These are phyloP conservation scores for Aspergillus sp. DNA, from an alignment of 2,329 filamentous ascomycete genomes.

Conservation along the genomic window DNA sequence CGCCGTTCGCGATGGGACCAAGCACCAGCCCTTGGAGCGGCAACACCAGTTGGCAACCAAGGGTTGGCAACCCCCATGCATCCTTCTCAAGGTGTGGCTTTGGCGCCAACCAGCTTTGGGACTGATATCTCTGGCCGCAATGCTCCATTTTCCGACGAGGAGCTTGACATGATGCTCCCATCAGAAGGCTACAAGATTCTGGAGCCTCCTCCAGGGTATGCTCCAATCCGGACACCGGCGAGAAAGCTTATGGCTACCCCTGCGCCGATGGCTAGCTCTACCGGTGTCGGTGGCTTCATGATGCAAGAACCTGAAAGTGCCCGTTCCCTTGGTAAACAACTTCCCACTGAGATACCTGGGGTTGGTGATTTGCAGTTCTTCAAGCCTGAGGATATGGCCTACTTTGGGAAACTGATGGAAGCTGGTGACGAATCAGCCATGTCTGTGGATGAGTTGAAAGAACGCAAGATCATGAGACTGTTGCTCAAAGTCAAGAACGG, in stretches of 20 bases:
- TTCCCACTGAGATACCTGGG: slow-evolving; percentile 92
- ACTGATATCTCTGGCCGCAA: slow-evolving; percentile 79
- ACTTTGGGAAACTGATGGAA: slow-evolving; percentile 96
- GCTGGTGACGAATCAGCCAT: slow-evolving; percentile 87
- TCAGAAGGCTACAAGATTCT: slow-evolving; percentile 91
- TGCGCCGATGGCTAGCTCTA: slow-evolving; percentile 60
- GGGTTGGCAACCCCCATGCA: slow-evolving; percentile 79
- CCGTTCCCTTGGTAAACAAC: slow-evolving; percentile 79
- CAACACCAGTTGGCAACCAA: slow-evolving; percentile 70
- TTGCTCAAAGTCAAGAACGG: slow-evolving; percentile 99
- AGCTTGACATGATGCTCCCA: slow-evolving; percentile 87
- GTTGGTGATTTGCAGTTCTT: slow-evolving; percentile 97
- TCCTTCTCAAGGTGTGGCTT: slow-evolving; percentile 59
- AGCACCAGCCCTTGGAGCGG: slow-evolving; percentile 65
- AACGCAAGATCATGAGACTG: slow-evolving; percentile 96
- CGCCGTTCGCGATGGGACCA: slow-evolving; percentile 90
- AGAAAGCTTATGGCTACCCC: slow-evolving; percentile 74
- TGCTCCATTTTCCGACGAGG: slow-evolving; percentile 83
- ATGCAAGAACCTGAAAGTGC: slow-evolving; percentile 93
- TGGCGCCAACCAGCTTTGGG: slow-evolving; percentile 67
- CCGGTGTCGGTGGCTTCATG: slow-evolving; percentile 77
- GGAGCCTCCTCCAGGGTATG: slow-evolving; percentile 87
- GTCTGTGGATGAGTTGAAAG: slow-evolving; percentile 92
- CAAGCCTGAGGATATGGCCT: slow-evolving; percentile 97
- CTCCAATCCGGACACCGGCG: slow-evolving; percentile 73